These are phyloP conservation scores for Chamaecrista fasciculata DNA, from an alignment of 306 rosid genomes.

Conservation along the genomic window DNA sequence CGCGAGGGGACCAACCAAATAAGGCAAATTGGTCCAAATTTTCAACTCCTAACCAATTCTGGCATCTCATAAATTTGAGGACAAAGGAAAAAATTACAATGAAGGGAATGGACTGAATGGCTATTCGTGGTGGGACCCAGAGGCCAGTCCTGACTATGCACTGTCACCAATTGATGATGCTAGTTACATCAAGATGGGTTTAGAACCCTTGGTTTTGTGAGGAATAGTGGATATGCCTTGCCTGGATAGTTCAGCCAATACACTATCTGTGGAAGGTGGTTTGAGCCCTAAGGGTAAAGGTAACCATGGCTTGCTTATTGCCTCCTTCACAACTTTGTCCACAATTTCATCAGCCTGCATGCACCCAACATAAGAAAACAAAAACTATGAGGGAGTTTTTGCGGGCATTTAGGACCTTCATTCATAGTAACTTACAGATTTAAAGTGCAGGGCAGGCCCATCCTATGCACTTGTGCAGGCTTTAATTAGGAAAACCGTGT, in stretches of 20 bases:
- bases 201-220: slow-evolving; percentile 36
- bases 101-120: slow-evolving; percentile 18
- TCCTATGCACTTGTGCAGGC: not conserved
- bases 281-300: slow-evolving; percentile 91
- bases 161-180: too few relatives aligned
- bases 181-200: slow-evolving; percentile 13
- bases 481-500: not conserved
- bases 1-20: slow-evolving; percentile 26
- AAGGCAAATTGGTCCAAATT: slow-evolving; percentile 25
- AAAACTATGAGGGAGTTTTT: not conserved
- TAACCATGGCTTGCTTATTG: slow-evolving; percentile 92
- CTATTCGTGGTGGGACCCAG: slow-evolving; percentile 13
- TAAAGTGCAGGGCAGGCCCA: slow-evolving; percentile 1
- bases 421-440: not conserved
- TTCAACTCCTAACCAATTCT: slow-evolving; percentile 21
- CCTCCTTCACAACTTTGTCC: slow-evolving; percentile 83
- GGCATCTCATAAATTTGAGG: slow-evolving; percentile 23
- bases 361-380: slow-evolving; percentile 20
- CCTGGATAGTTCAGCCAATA: slow-evolving; percentile 70
- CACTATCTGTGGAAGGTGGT: slow-evolving; percentile 84
- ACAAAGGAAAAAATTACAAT: slow-evolving; percentile 3
- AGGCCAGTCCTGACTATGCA: not conserved
- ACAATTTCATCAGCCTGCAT: slow-evolving; percentile 91
- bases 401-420: not conserved
- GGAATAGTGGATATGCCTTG: slow-evolving; percentile 74